Evolutionary conservation across 495 filamentous ascomycete species (phyloP).

Genomic region (Penicillium pancosmium): DNA sequence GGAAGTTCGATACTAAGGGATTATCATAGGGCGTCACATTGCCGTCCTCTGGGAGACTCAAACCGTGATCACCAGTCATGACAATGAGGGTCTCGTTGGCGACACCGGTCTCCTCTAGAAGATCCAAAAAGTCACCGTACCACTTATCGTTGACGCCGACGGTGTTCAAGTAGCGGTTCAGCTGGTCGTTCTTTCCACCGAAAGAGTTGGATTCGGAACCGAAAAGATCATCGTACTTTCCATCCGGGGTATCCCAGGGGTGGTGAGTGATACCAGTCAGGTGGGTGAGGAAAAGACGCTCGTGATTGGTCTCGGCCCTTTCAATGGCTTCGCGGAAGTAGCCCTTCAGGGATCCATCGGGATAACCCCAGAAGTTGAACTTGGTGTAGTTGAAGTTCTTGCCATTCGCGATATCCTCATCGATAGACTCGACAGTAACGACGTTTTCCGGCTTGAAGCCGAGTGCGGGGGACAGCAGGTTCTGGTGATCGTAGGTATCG

Average conservation of each 20-base stretch:
- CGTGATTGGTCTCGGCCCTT: conserved; percentile 35
- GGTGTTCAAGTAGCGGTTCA: conserved; percentile 48
- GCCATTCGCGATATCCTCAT: conserved; percentile 30
- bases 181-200: conserved; percentile 30
- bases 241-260: conserved; percentile 40
- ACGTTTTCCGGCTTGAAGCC: conserved; percentile 37
- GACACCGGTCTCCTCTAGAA: conserved; percentile 45
- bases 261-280: conserved; percentile 48
- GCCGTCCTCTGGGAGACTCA: conserved; percentile 48
- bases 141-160: conserved; percentile 44
- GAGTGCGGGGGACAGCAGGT: conserved; percentile 27
- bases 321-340: conserved; percentile 43
- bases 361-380: conserved; percentile 48
- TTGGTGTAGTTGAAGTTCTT: conserved; percentile 28
- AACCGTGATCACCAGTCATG: conserved; percentile 49
- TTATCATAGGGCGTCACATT: conserved; percentile 53
- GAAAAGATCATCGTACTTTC: conserved; percentile 33
- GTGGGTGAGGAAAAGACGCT: conserved; percentile 46
- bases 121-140: conserved; percentile 37
- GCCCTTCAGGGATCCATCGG: conserved; percentile 35
- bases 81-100: conserved; percentile 47
- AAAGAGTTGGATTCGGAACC: conserved; percentile 26
- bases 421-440: conserved; percentile 31
- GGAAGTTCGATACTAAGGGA: conserved; percentile 52
- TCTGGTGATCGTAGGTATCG: conserved; percentile 26